Evolutionary conservation across 805 yeast species (phyloP), one percentile per base, ranked within the genome.

Genomic region (Kuraishia ogatae): DNA sequence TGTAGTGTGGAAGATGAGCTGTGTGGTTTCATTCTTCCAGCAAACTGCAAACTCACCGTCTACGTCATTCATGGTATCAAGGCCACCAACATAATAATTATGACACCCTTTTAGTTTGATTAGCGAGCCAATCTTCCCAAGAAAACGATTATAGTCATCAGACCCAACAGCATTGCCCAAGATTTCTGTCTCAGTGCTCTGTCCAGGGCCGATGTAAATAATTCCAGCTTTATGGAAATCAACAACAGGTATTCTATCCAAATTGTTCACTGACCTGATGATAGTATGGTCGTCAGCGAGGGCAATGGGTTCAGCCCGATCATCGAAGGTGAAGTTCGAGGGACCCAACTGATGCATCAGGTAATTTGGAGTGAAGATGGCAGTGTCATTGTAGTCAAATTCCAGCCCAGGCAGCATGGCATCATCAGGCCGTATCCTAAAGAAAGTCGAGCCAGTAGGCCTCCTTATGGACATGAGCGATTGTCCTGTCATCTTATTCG

Each of bases 171-270:
- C 67, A 60, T 90, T 90, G 13, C 78, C 68, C 51, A 90, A 69
- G 24, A 90, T 84, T 53, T 86, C 89, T 0, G 63, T 63, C 64
- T 90, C 97, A 0, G 71, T 70, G 1, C 65, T 64, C 65, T 90
- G 97, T 10, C 80, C 80, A 0, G 81, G 83, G 0, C 83, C 93
- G 60, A 89, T 81, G 64, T 89, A 90, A 21, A 90, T 62, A 21
- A 90, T 71, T 1, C 97, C 97, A 47, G 87, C 79, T 64, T 89
- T 90, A 66, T 85, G 89, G 61, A 84, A 85, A 50, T 85, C 87
- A 3, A 87, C 86, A 6, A 85, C 83, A 0, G 97, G 96, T 1
- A 87, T 82, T 19, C 91, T 70, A 62, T 89, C 96, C 56, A 90
- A 73, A 19, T 83, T 75, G 5, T 77, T 66, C 20, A 90, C 64